Conservation (phyloP, 164 flowering plant species). For the Macadamia integrifolia region DNA sequence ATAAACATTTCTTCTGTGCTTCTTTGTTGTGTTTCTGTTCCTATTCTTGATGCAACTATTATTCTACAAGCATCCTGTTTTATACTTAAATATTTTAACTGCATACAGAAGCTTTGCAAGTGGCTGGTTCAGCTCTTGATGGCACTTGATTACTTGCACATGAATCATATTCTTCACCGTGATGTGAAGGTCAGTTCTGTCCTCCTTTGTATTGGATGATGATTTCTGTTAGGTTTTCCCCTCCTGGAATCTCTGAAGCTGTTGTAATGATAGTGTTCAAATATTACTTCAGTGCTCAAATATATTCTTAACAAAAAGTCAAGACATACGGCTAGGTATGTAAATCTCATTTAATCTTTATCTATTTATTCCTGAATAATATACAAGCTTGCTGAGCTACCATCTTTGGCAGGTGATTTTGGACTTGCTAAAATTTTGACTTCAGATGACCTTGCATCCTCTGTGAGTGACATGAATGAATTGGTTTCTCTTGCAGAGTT, state of each 20-base stretch:
- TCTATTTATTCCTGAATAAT: not conserved
- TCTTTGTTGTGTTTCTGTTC: not conserved
- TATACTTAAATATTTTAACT: conserved; percentile 1
- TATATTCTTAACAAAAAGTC: conserved; percentile 90
- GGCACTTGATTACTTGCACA: conserved; percentile 95
- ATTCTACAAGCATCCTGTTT: conserved; percentile 5
- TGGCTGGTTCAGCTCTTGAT: conserved; percentile 95
- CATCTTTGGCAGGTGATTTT: conserved; percentile 72
- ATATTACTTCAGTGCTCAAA: conserved; percentile 81
- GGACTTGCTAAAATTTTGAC: conserved; percentile 96
- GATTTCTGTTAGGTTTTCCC: not conserved
- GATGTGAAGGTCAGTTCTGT: conserved; percentile 86
- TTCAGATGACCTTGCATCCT: conserved; percentile 95
- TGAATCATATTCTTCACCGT: conserved; percentile 92
- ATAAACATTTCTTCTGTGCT: not conserved
- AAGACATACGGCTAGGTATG: conserved; percentile 87
- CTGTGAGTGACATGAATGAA: conserved; percentile 51
- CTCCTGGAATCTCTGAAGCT: conserved; percentile 7
- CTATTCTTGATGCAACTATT: not conserved
- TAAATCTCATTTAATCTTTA: not conserved
- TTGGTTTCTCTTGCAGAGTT: not conserved
- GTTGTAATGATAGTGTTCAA: conserved; percentile 23
- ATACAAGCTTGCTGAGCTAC: not conserved
- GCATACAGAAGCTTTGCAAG: conserved; percentile 80
- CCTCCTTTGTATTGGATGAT: conserved; percentile 3